Evolutionary conservation across 73 alveolate species (phyloP).

Genomic region (Tetrahymena elliotti): DNA sequence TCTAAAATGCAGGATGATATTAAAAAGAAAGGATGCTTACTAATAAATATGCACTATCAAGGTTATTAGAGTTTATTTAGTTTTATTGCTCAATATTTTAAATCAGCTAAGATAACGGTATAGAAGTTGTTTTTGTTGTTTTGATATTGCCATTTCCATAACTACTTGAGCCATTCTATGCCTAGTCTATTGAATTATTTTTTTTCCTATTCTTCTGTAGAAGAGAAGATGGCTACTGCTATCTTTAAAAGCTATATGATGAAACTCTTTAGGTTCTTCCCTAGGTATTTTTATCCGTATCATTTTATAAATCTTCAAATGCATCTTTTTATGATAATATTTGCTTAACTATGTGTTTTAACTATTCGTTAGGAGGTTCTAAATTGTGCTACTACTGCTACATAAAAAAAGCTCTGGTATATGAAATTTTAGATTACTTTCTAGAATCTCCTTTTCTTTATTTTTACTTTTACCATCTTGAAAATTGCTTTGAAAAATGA

Average conservation of each 20-base stretch:
- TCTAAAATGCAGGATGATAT: no score
- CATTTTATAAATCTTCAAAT: neutral
- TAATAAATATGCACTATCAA: neutral
- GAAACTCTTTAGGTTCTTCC: neutral
- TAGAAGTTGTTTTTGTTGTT: neutral
- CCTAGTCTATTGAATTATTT: neutral
- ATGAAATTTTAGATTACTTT: neutral
- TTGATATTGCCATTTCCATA: neutral
- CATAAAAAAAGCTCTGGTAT: neutral
- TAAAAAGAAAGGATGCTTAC: neutral
- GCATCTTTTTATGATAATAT: neutral
- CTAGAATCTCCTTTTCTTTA: neutral
- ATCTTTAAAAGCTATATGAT: neutral
- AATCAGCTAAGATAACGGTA: neutral
- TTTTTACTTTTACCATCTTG: neutral
- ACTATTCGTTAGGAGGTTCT: neutral
- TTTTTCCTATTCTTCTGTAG: neutral
- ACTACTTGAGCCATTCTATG: neutral
- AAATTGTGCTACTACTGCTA: neutral
- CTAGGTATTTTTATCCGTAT: neutral
- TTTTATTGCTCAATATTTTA: neutral
- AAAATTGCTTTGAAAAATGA: neutral
- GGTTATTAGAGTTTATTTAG: neutral
- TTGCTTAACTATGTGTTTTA: neutral
- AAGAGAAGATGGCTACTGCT: neutral